Evolutionary conservation across 768 basidiomycete species (phyloP).

Genomic region (Mycena vulgaris): DNA sequence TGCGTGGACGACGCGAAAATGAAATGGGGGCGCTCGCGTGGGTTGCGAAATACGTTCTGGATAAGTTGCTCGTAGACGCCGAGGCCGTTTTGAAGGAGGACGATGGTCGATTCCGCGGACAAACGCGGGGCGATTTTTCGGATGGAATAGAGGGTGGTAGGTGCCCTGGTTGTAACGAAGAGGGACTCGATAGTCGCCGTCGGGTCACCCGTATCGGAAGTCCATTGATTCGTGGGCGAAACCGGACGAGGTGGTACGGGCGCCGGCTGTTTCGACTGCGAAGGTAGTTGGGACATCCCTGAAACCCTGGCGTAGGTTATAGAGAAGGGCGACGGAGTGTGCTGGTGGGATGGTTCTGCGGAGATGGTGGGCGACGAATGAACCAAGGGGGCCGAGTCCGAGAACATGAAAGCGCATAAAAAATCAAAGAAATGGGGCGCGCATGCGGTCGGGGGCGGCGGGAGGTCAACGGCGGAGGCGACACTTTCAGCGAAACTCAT

Average conservation of each 20-base stretch:
- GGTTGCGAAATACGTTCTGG: conserved; percentile 69
- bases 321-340: conserved; percentile 78
- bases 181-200: conserved; percentile 75
- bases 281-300: conserved; percentile 56
- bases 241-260: conserved; percentile 56
- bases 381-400: conserved; percentile 89
- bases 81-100: conserved; percentile 96
- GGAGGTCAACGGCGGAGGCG: background rate
- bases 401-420: conserved; percentile 82
- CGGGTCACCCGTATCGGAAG: conserved; percentile 5
- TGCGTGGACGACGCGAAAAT: conserved; percentile 78
- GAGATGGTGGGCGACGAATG: conserved; percentile 86
- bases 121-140: conserved; percentile 74
- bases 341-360: conserved; percentile 68
- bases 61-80: conserved; percentile 86
- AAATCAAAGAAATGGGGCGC: background rate
- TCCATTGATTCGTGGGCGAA: conserved; percentile 69
- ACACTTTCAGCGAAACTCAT: too few relatives aligned
- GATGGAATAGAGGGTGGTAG: conserved; percentile 73
- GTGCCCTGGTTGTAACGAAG: conserved; percentile 87
- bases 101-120: conserved; percentile 80
- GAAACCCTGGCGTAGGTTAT: conserved; percentile 63
- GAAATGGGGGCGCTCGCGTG: conserved; percentile 75
- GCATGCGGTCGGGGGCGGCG: background rate
- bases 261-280: conserved; percentile 66